Percentiles rank a stretch among this genome's conserved stretches.
Conservation (phyloP, 1,284 basidiomycete species). For the Mycena sp. region DNA sequence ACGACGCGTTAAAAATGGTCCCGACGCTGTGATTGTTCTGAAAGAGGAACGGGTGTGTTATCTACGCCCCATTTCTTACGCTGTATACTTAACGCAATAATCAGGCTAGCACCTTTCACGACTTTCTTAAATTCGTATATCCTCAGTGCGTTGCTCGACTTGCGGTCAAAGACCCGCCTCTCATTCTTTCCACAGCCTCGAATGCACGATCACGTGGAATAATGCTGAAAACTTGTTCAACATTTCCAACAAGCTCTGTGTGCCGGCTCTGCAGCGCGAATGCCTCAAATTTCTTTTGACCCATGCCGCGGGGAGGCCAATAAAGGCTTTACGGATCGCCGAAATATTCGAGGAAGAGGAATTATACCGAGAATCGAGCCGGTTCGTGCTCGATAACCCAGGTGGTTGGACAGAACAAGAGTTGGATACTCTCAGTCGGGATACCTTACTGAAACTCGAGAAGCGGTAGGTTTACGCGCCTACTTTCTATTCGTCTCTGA, state of each 20-base stretch:
- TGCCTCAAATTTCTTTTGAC: slow-evolving; percentile 90
- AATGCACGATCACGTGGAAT: slow-evolving; percentile 93
- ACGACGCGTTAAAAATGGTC: slow-evolving; percentile 57
- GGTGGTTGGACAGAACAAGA: slow-evolving; percentile 88
- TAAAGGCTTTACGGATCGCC: slow-evolving; percentile 91
- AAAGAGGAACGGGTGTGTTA: slow-evolving; percentile 81
- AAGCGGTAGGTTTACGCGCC: slow-evolving; percentile 66
- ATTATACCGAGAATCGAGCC: slow-evolving; percentile 87
- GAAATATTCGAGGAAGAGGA: slow-evolving; percentile 90
- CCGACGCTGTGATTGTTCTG: slow-evolving; percentile 83
- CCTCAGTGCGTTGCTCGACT: slow-evolving; percentile 68
- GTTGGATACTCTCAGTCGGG: slow-evolving; percentile 80
- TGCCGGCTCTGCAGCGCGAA: slow-evolving; percentile 82
- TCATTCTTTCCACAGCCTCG: slow-evolving; percentile 58
- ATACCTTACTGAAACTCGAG: slow-evolving; percentile 88
- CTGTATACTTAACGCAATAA: slow-evolving; percentile 18
- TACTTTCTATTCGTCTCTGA: neutral
- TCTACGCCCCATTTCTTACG: neutral
- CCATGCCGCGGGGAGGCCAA: slow-evolving; percentile 89
- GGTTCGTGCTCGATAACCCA: slow-evolving; percentile 92
- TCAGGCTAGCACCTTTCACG: slow-evolving; percentile 84
- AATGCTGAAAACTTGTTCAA: slow-evolving; percentile 92
- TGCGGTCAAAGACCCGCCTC: neutral
- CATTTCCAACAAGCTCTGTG: slow-evolving; percentile 87
- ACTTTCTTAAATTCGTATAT: slow-evolving; percentile 88